Base-by-base conservation (phyloP, 2,329 filamentous ascomycete species). In the Verticillium isaacii region DNA sequence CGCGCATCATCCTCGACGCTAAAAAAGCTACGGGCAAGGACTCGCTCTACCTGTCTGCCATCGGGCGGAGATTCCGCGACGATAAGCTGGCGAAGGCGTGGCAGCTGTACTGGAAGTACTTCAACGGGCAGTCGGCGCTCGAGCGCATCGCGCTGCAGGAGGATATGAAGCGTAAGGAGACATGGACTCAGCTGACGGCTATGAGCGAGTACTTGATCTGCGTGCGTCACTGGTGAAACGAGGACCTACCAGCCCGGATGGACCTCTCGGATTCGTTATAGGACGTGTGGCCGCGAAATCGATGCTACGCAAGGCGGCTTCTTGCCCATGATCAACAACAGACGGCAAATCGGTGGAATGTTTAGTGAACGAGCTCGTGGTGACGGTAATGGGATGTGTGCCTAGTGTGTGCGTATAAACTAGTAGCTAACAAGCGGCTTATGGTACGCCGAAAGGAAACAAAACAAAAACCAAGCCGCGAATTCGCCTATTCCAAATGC, bases 91-190 rank as follows among this genome's bases (percentile, higher is more conserved):
- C 85, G 52, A 83, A 86, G 61, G 83, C 85, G 57, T 96, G 93
- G 90, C 85, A 86, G 2, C 79, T 83, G 55, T 87, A 97, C 68
- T 84, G 89, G 69, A 92, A 90, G 73, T 95, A 97, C 74, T 92
- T 98, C 68, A 93, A 98, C 73, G 95, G 95, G 1, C 85, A 83
- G 61, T 88, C 90, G 70, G 89, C 93, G 2, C 80, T 98, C 63
- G 95, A 99, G 77, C 88, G 93, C 68, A 90, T 99, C 66, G 86
- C 90, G 1, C 79, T 95, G n/a, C 84, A 89, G 61, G 92, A 97
- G 76, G 90, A 91, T 6, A 84, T 96, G 78, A 96, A 95, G 79
- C 82, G 92, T 61, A 96, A 94, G 76, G 89, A 91, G 67, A 83
- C 92, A 15, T 93, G 90, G 80, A 83, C 85, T 56, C 78, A 88